Percentiles rank a stretch among this genome's conserved stretches.
Evolutionary conservation across 495 filamentous ascomycete genomes (phyloP).

Genomic region (Elasticomyces elasticus): DNA sequence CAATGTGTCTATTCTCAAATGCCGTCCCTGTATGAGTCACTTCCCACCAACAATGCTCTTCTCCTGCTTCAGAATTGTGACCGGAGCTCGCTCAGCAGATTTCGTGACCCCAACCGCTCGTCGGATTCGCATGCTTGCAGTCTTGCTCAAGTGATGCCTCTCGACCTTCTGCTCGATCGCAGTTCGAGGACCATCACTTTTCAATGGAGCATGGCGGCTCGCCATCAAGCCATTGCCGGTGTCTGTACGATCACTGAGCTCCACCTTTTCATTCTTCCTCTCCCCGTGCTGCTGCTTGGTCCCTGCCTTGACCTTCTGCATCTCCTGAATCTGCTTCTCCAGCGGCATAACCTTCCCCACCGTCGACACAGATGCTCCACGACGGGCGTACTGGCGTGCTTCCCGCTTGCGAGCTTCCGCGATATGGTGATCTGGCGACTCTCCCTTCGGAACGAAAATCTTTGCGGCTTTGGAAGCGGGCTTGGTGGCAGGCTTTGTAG

Average conservation of each 20-base stretch:
- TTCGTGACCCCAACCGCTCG: not conserved
- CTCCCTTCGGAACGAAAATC: slow-evolving; percentile 18
- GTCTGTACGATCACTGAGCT: too few relatives aligned
- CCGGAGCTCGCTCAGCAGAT: not conserved
- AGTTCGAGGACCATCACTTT: not conserved
- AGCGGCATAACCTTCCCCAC: not conserved
- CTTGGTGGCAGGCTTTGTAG: not conserved
- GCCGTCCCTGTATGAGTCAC: too few relatives aligned
- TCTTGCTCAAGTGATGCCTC: not conserved
- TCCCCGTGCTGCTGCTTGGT: not conserved
- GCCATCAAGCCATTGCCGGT: not conserved
- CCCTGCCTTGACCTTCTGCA: not conserved
- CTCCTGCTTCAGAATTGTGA: not conserved
- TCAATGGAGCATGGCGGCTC: not conserved
- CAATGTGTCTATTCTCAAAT: too few relatives aligned
- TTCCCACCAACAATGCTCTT: not conserved
- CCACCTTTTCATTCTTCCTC: not conserved
- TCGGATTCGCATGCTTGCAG: not conserved
- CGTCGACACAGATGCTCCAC: not conserved
- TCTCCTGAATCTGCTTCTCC: slow-evolving; percentile 2
- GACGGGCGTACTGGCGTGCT: not conserved
- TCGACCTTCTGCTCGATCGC: not conserved
- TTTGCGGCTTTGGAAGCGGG: not conserved
- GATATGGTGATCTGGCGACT: slow-evolving; percentile 9
- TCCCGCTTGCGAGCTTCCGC: not conserved